These are phyloP conservation scores for Edaphochlamys debaryana DNA, from an alignment of 139 green algal species.

Conservation along the genomic window DNA sequence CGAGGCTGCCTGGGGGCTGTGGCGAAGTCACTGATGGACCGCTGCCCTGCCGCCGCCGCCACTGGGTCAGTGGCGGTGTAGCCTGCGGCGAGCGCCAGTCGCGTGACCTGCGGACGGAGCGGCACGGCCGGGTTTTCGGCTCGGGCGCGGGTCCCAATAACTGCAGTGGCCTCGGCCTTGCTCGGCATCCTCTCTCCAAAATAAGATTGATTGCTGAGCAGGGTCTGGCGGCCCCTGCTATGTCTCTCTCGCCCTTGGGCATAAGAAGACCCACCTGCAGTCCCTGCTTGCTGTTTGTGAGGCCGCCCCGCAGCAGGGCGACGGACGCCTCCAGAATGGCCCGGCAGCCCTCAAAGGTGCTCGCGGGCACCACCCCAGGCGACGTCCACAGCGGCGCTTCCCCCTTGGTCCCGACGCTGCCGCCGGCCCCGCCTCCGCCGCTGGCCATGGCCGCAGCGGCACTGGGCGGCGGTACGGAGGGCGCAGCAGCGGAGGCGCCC, in stretches of 20 bases:
- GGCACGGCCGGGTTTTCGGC: not conserved
- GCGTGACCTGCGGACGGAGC: conserved; percentile 6
- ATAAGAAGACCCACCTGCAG: not conserved
- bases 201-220: not conserved
- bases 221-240: not conserved
- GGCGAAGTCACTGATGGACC: conserved; percentile 23
- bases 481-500: not conserved
- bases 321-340: conserved; percentile 19
- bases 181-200: not conserved
- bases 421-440: not conserved
- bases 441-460: not conserved
- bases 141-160: not conserved
- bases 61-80: not conserved
- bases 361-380: not conserved
- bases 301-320: not conserved
- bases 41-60: not conserved
- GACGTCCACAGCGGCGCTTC: not conserved
- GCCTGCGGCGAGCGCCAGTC: conserved; percentile 12
- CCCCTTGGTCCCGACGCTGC: not conserved
- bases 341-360: not conserved
- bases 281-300: not conserved
- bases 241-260: not conserved
- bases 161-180: not conserved
- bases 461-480: not conserved
- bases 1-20: too few species aligned